These are phyloP conservation scores for Claviceps maximensis DNA, from an alignment of 2,329 filamentous ascomycete genomes.

Conservation along the genomic window DNA sequence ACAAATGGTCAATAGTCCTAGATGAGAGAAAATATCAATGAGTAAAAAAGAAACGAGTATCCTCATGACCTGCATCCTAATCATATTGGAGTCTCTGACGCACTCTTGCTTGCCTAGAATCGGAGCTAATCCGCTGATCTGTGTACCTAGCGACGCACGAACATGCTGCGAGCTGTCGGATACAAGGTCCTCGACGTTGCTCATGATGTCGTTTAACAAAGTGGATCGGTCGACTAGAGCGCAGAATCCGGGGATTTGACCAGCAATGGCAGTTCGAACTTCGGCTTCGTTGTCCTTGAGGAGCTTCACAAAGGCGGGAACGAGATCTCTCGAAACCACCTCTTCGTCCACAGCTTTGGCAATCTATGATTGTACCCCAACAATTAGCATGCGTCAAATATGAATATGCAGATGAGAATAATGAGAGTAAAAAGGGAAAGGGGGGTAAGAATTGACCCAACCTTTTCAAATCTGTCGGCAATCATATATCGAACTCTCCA, in stretches of 20 bases:
- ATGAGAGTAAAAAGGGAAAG: background rate
- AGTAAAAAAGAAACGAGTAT: background rate
- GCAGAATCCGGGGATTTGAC: conserved; percentile 97
- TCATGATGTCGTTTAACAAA: conserved; percentile 92
- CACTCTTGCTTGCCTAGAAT: conserved; percentile 97
- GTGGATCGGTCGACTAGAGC: conserved; percentile 73
- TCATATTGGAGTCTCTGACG: conserved; percentile 19
- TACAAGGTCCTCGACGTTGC: conserved; percentile 87
- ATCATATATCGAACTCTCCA: conserved; percentile 99
- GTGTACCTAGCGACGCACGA: conserved; percentile 83
- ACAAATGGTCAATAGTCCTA: conserved; percentile 87
- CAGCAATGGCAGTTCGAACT: conserved; percentile 90
- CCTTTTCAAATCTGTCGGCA: conserved; percentile 95
- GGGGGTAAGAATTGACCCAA: conserved; percentile 24
- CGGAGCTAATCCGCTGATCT: conserved; percentile 91
- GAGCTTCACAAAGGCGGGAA: conserved; percentile 93
- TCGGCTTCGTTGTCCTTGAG: conserved; percentile 97
- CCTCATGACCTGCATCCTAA: background rate
- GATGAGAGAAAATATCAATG: background rate
- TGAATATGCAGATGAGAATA: background rate
- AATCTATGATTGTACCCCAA: conserved; percentile 44
- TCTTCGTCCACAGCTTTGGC: conserved; percentile 97
- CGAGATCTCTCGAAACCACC: conserved; percentile 83
- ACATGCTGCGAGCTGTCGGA: conserved; percentile 96
- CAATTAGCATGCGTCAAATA: background rate